phyloP scores from a whole-genome alignment of 1,139 yeast genomes.

The Blastobotrys buckinghamii region DNA sequence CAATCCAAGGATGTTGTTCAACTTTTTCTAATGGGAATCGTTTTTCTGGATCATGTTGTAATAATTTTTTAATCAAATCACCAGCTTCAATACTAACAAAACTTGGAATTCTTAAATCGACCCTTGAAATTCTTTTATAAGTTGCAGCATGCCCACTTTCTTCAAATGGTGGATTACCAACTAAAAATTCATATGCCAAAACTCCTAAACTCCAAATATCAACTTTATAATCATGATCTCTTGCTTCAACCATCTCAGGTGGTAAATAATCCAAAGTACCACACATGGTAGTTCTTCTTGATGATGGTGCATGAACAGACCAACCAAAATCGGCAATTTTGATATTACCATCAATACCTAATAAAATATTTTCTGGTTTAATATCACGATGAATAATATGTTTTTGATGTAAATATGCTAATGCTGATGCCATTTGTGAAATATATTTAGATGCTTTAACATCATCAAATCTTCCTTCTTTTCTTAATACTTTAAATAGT shows the following conservation, averaged over 20 bases:
- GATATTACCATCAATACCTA: conserved; percentile 65
- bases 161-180: conserved; percentile 88
- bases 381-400: conserved; percentile 86
- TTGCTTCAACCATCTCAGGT: conserved; percentile 90
- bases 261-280: conserved; percentile 94
- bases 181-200: conserved; percentile 75
- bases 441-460: conserved; percentile 67
- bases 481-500: conserved; percentile 64
- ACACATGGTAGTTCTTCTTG: conserved; percentile 72
- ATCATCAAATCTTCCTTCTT: conserved; percentile 62
- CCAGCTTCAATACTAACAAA: conserved; percentile 68
- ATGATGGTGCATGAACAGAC: conserved; percentile 67
- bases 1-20: conserved; percentile 76
- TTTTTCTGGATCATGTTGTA: conserved; percentile 63
- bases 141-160: conserved; percentile 70
- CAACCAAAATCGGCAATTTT: conserved; percentile 95
- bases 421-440: conserved; percentile 75
- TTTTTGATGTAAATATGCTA: conserved; percentile 67
- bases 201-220: conserved; percentile 95
- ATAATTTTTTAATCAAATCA: conserved; percentile 56
- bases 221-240: conserved; percentile 69
- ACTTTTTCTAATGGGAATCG: conserved; percentile 60
- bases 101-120: conserved; percentile 68
- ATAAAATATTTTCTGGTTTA: conserved; percentile 83
- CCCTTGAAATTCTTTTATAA: conserved; percentile 68